Conservation (phyloP, 2,329 filamentous ascomycete genomes). For the Aspergillus neoniger region DNA sequence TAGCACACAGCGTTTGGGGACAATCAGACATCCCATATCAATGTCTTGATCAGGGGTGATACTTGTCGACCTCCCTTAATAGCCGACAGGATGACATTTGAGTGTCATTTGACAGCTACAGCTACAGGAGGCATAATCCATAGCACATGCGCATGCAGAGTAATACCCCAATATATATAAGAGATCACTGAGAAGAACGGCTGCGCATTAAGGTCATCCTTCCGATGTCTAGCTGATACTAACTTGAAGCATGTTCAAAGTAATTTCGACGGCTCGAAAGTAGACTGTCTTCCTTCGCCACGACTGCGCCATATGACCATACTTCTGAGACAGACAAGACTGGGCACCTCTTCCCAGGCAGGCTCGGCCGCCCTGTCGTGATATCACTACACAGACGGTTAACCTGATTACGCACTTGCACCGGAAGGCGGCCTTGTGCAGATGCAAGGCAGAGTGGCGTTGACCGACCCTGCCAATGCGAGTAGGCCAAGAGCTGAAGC, state of each 20-base stretch:
- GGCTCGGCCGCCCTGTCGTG: background rate
- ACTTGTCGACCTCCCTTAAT: background rate
- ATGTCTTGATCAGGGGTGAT: background rate
- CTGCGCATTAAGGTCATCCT: background rate
- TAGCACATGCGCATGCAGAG: no score
- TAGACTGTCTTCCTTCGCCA: background rate
- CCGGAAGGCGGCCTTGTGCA: background rate
- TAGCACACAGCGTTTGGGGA: background rate
- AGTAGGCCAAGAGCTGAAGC: background rate
- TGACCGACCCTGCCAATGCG: no score
- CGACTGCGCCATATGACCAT: no score
- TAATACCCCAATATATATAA: no score
- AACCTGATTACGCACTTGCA: background rate
- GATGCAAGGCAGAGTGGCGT: background rate
- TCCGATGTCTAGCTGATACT: background rate
- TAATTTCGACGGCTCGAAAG: background rate
- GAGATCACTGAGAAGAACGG: no score
- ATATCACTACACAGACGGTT: background rate
- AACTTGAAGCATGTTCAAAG: background rate
- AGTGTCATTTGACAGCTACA: background rate
- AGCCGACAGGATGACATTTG: background rate
- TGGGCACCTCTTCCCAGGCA: no score
- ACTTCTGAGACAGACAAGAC: no score
- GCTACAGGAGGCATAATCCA: background rate
- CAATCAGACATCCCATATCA: no score